These are phyloP conservation scores for Cercospora nicotianae DNA, from an alignment of 2,329 filamentous ascomycete genomes.

Conservation along the genomic window DNA sequence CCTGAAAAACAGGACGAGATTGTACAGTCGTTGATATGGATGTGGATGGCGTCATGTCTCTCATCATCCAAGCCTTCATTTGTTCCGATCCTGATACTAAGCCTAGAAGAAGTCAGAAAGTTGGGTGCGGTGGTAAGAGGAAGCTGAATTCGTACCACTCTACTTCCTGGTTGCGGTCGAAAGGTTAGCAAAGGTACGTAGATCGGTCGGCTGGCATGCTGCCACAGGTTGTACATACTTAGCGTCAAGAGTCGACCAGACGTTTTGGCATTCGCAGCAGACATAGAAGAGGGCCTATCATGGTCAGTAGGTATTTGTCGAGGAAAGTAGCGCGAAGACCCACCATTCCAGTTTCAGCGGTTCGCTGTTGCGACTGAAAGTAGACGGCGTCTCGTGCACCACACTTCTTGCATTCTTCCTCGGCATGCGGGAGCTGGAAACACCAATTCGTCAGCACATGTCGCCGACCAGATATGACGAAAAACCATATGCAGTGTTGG, in stretches of 20 bases:
- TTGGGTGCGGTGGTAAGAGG: not conserved
- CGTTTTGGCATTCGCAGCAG: conserved; percentile 89
- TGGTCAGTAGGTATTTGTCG: conserved; percentile 20
- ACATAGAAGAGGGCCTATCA: conserved; percentile 60
- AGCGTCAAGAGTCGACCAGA: conserved; percentile 57
- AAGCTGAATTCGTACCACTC: conserved; percentile 14
- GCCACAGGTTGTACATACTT: not conserved
- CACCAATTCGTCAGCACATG: conserved; percentile 38
- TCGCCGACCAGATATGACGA: conserved; percentile 35
- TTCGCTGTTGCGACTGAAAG: conserved; percentile 98
- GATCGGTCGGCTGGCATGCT: not conserved
- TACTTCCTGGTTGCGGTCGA: conserved; percentile 22
- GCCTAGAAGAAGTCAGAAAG: conserved; percentile 4
- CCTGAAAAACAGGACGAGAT: conserved; percentile 14
- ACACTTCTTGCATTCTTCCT: conserved; percentile 82
- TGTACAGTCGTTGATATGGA: not conserved
- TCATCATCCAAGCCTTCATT: conserved; percentile 8
- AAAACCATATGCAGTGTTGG: conserved; percentile 21
- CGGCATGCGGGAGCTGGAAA: conserved; percentile 41
- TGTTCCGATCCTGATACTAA: conserved; percentile 9
- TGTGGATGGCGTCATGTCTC: not conserved
- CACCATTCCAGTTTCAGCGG: conserved; percentile 97
- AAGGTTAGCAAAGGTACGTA: not conserved
- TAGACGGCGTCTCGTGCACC: conserved; percentile 89
- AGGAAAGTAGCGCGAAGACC: conserved; percentile 40